phyloP scores from a whole-genome alignment of 768 basidiomycete species.

The Saitozyma podzolica region DNA sequence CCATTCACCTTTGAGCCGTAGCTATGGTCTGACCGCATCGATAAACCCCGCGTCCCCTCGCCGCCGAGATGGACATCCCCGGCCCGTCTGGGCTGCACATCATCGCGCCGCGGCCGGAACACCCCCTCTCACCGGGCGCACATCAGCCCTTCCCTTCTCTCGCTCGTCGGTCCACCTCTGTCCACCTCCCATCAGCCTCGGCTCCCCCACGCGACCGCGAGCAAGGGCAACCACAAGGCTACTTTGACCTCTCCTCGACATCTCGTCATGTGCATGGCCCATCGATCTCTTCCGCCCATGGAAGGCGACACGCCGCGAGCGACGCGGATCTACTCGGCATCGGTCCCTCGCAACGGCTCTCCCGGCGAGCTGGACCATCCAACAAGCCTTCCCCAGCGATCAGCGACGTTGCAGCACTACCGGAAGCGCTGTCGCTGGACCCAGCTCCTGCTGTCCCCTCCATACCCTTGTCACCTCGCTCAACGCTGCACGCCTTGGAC shows the following conservation, averaged over 20 bases:
- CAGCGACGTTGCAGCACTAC: background rate
- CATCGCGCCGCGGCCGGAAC: background rate
- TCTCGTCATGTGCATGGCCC: background rate
- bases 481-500: constrained; percentile 1
- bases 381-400: constrained; percentile 2
- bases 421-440: background rate
- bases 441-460: constrained; percentile 1
- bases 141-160: constrained; percentile 14
- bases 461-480: too few species aligned
- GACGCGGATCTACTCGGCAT: constrained; percentile 26
- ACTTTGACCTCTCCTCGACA: background rate
- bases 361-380: background rate
- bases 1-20: too few species aligned
- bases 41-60: too few species aligned
- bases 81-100: too few species aligned
- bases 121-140: background rate
- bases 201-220: background rate
- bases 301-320: constrained; percentile 4
- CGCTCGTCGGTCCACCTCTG: constrained; percentile 11
- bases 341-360: constrained; percentile 1
- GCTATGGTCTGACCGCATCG: too few species aligned
- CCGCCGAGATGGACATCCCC: too few species aligned
- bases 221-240: background rate
- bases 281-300: background rate
- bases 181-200: constrained; percentile 9